Percentiles rank a stretch among this genome's conserved stretches.
These are phyloP conservation scores for Penicillium alfredii DNA, from an alignment of 495 filamentous ascomycete genomes.

Conservation along the genomic window DNA sequence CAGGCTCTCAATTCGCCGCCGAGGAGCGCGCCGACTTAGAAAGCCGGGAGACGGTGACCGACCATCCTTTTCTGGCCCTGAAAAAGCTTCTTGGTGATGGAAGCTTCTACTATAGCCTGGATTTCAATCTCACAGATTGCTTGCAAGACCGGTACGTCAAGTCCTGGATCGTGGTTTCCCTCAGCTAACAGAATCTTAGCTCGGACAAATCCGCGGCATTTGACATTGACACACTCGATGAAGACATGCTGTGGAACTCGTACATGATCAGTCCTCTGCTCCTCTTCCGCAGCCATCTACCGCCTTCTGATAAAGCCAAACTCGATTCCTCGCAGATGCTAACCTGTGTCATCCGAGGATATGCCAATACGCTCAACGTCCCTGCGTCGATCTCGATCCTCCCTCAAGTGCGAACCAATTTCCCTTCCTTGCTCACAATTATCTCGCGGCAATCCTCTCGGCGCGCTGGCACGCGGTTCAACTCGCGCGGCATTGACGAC, in stretches of 20 bases:
- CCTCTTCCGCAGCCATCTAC: slow-evolving; percentile 74
- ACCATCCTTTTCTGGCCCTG: slow-evolving; percentile 83
- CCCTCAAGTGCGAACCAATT: slow-evolving; percentile 47
- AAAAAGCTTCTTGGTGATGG: slow-evolving; percentile 89
- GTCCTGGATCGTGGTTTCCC: slow-evolving; percentile 16
- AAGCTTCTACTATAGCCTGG: slow-evolving; percentile 96
- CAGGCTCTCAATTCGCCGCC: slow-evolving; percentile 41
- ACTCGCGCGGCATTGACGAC: slow-evolving; percentile 93
- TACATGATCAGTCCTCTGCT: slow-evolving; percentile 95
- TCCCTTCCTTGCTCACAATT: slow-evolving; percentile 76
- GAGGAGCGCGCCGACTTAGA: slow-evolving; percentile 54
- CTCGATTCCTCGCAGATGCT: slow-evolving; percentile 82
- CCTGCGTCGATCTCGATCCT: slow-evolving; percentile 57
- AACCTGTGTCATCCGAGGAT: slow-evolving; percentile 91
- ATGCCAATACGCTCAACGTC: slow-evolving; percentile 76
- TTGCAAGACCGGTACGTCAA: slow-evolving; percentile 75
- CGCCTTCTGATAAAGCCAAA: slow-evolving; percentile 60
- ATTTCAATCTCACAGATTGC: slow-evolving; percentile 93
- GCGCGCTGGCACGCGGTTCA: slow-evolving; percentile 92
- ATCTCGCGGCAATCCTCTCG: slow-evolving; percentile 89
- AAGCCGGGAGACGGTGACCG: slow-evolving; percentile 58
- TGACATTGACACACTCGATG: slow-evolving; percentile 78
- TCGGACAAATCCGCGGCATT: slow-evolving; percentile 52
- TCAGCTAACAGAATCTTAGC: slow-evolving; percentile 43
- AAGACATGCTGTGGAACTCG: slow-evolving; percentile 92